These are phyloP conservation scores for Cordyceps javanica DNA, from an alignment of 2,329 filamentous ascomycete species.

Conservation along the genomic window DNA sequence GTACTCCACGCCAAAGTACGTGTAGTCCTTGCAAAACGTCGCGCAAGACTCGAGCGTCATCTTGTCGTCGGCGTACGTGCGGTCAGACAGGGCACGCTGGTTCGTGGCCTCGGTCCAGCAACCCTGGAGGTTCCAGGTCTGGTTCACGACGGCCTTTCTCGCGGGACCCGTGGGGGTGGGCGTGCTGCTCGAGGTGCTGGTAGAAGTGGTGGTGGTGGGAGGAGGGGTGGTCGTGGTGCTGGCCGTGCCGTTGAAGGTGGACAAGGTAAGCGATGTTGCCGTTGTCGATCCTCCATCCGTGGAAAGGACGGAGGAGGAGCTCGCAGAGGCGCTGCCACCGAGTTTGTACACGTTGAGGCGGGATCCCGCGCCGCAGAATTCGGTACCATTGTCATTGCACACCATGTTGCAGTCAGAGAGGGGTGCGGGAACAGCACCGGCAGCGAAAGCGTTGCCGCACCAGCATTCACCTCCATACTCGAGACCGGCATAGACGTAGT, in stretches of 20 bases:
- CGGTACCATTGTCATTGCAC: conserved; percentile 31
- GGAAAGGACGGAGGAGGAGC: not conserved
- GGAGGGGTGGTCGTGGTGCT: conserved; percentile 17
- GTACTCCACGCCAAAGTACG: conserved; percentile 30
- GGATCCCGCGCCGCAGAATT: conserved; percentile 29
- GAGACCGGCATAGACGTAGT: conserved; percentile 28
- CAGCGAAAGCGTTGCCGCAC: conserved; percentile 26
- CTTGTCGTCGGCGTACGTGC: conserved; percentile 23
- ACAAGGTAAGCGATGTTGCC: not conserved
- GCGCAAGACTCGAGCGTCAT: conserved; percentile 32
- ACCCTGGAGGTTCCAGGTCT: conserved; percentile 27
- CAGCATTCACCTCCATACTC: conserved; percentile 37
- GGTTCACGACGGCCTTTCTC: conserved; percentile 20
- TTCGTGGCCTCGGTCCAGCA: conserved; percentile 31
- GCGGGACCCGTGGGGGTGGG: conserved; percentile 21
- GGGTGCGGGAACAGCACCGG: conserved; percentile 24
- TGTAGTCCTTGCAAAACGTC: conserved; percentile 23
- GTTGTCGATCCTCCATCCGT: not conserved
- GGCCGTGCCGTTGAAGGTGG: not conserved
- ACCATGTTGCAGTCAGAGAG: conserved; percentile 28
- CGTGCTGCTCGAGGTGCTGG: conserved; percentile 15
- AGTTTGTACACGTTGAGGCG: conserved; percentile 31
- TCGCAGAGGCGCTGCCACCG: not conserved
- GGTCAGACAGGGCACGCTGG: conserved; percentile 25
- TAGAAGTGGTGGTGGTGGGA: not conserved